These are phyloP conservation scores for Salix koriyanagi DNA, from an alignment of 345 rosid genomes.

Conservation along the genomic window DNA sequence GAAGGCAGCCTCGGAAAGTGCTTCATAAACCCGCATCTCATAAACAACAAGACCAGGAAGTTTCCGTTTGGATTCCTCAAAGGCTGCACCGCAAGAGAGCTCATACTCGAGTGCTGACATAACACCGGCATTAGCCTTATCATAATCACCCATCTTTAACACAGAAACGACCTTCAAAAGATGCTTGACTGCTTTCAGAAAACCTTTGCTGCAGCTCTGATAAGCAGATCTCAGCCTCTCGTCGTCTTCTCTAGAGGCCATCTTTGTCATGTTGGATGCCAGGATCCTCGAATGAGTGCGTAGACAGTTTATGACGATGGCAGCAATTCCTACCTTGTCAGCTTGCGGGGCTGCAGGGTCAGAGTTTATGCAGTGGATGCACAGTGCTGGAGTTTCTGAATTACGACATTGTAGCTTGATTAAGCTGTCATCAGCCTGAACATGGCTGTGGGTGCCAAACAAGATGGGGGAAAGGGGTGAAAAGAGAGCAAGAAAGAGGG, in stretches of 20 bases:
- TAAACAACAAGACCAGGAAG: not conserved
- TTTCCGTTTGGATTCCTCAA: not conserved
- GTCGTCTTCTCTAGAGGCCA: not conserved
- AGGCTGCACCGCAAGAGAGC: not conserved
- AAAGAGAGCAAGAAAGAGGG: not conserved
- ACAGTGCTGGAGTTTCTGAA: slow-evolving; percentile 13
- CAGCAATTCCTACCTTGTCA: slow-evolving; percentile 13
- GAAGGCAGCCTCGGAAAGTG: slow-evolving; percentile 22
- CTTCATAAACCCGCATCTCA: slow-evolving; percentile 18
- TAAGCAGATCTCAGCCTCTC: not conserved
- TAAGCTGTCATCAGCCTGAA: slow-evolving; percentile 9
- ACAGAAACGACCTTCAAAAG: not conserved
- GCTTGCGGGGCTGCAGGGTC: slow-evolving; percentile 5
- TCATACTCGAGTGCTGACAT: not conserved
- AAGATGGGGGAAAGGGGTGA: not conserved
- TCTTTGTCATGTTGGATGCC: not conserved
- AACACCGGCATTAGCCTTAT: slow-evolving; percentile 8
- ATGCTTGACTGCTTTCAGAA: not conserved
- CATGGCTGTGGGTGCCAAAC: not conserved
- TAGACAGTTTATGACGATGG: slow-evolving; percentile 15
- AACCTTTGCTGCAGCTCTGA: not conserved
- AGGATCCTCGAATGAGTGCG: not conserved
- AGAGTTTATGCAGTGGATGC: slow-evolving; percentile 29
- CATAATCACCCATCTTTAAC: slow-evolving; percentile 19
- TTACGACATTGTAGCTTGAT: slow-evolving; percentile 16